Percentiles rank a stretch among this genome's conserved stretches.
Conservation (phyloP, 164 flowering plant species). For the Akebia trifoliata region DNA sequence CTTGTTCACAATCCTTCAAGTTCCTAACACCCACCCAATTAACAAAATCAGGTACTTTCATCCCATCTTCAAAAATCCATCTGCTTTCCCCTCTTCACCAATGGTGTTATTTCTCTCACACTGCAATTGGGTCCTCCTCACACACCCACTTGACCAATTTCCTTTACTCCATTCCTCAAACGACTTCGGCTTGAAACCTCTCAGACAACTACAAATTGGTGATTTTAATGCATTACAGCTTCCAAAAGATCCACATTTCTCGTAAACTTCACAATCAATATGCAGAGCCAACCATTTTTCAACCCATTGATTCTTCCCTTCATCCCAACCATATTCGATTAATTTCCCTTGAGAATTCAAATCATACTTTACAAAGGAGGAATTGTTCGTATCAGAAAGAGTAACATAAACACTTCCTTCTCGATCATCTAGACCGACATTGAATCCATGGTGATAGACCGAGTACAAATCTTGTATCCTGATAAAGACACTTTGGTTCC, state of each 20-base stretch:
- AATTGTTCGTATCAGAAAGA: not conserved
- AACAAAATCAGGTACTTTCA: slow-evolving; percentile 23
- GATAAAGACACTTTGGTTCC: slow-evolving; percentile 25
- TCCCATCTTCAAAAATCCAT: slow-evolving; percentile 16
- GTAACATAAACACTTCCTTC: slow-evolving; percentile 2
- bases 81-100: not conserved
- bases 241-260: slow-evolving; percentile 14
- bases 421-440: not conserved
- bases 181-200: slow-evolving; percentile 12
- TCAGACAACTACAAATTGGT: slow-evolving; percentile 12
- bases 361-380: not conserved
- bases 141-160: slow-evolving; percentile 21
- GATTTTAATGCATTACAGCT: not conserved
- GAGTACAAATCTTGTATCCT: slow-evolving; percentile 19
- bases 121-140: slow-evolving; percentile 8
- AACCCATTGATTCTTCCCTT: not conserved
- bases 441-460: slow-evolving; percentile 2
- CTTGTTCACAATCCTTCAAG: slow-evolving; percentile 10
- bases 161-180: slow-evolving; percentile 8
- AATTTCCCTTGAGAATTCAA: slow-evolving; percentile 4
- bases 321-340: not conserved
- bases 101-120: slow-evolving; percentile 4
- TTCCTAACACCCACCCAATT: not conserved
- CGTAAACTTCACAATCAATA: slow-evolving; percentile 7
- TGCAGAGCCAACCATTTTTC: not conserved